phyloP scores from a whole-genome alignment of 495 filamentous ascomycete genomes.

The Daldinia caldariorum region DNA sequence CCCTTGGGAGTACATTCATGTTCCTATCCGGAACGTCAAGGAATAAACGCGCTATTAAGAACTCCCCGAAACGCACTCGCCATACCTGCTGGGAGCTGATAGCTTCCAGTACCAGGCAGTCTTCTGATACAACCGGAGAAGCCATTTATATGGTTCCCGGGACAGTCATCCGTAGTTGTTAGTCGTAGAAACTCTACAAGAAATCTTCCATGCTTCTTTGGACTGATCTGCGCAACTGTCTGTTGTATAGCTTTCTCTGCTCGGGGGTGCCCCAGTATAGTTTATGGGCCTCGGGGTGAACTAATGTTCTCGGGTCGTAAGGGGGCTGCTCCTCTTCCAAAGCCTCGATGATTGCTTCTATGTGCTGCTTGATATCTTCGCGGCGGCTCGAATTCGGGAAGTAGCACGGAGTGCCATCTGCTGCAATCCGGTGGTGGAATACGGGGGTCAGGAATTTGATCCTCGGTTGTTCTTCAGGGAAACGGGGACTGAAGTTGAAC shows the following conservation, averaged over 20 bases:
- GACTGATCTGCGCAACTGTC: slow-evolving; percentile 73
- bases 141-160: slow-evolving; percentile 3
- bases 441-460: slow-evolving; percentile 81
- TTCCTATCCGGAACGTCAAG: slow-evolving; percentile 12
- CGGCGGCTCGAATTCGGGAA: slow-evolving; percentile 66
- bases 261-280: slow-evolving; percentile 86
- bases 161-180: not conserved
- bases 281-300: slow-evolving; percentile 86
- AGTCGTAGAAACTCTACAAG: slow-evolving; percentile 32
- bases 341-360: slow-evolving; percentile 83
- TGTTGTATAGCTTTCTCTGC: slow-evolving; percentile 83
- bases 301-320: slow-evolving; percentile 89
- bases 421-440: slow-evolving; percentile 89
- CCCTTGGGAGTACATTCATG: slow-evolving; percentile 3
- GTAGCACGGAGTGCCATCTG: slow-evolving; percentile 84
- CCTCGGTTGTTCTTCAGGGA: slow-evolving; percentile 91
- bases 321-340: slow-evolving; percentile 87
- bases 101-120: slow-evolving; percentile 1
- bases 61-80: slow-evolving; percentile 24
- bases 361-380: slow-evolving; percentile 84
- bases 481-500: slow-evolving; percentile 84
- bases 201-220: slow-evolving; percentile 64
- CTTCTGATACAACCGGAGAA: slow-evolving; percentile 13
- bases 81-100: slow-evolving; percentile 13
- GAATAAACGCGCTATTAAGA: slow-evolving; percentile 13